Evolutionary conservation across 2,329 filamentous ascomycete species (phyloP).

Genomic region (Tolypocladium paradoxum): DNA sequence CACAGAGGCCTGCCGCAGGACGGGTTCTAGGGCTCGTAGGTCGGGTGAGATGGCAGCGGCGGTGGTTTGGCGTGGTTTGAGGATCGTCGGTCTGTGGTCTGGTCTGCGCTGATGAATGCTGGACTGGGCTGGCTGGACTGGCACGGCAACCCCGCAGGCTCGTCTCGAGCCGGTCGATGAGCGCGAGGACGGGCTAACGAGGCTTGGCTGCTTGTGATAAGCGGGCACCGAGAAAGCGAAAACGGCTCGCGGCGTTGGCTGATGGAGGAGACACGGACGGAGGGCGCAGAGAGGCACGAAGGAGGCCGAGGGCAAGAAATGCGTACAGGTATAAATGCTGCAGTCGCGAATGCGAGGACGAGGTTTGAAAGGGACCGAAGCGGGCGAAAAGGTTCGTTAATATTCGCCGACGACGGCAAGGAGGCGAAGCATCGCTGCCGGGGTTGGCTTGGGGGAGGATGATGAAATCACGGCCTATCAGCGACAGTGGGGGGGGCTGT

Average conservation of each 20-base stretch:
- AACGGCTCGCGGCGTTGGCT: not conserved
- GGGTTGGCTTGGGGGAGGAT: not conserved
- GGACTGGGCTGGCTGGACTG: not conserved
- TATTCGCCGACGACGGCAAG: slow-evolving; percentile 3
- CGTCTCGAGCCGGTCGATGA: not conserved
- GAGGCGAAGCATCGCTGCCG: slow-evolving; percentile 6
- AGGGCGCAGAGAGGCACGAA: not conserved
- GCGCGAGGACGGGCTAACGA: not conserved
- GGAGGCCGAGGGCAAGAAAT: not conserved
- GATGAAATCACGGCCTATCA: not conserved
- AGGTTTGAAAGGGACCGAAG: not conserved
- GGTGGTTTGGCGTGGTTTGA: not conserved
- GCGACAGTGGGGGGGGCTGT: not conserved
- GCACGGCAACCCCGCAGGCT: slow-evolving; percentile 14
- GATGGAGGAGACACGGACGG: not conserved
- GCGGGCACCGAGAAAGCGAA: slow-evolving; percentile 5
- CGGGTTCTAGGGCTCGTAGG: not conserved
- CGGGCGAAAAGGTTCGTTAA: not conserved
- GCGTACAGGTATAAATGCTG: not conserved
- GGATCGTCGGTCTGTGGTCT: not conserved
- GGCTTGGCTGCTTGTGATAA: not conserved
- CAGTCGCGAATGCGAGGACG: not conserved
- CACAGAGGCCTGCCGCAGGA: not conserved
- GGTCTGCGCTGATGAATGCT: not conserved
- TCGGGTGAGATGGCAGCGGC: not conserved